Evolutionary conservation across 306 rosid species (phyloP), one percentile per base, ranked within the genome.

Genomic region (Sophora flavescens): DNA sequence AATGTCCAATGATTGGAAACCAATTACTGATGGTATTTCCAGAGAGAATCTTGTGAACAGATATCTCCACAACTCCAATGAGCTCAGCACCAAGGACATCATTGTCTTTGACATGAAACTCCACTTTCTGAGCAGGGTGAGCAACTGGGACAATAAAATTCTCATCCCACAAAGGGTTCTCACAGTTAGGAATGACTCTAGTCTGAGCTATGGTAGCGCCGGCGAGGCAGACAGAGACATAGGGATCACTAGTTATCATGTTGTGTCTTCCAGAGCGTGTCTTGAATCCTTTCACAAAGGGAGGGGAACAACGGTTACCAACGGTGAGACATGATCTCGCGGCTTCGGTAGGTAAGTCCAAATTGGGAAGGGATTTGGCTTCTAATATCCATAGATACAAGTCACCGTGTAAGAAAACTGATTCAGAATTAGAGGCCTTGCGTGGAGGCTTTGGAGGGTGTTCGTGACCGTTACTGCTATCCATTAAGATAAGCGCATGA

Each of bases 121-220:
- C 91, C 4, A 91, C 54, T 70, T 88, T 81, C 6, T 5, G 68
- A 52, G 56, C 83, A 56, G 91, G 87, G 67, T 91, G 96, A 68
- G 96, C 96, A 11, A 91, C 93, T 2, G 91, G 90, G 3, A 91
- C 88, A 63, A 78, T 1, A 74, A 87, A 91, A 69, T 83, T 87
- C 68, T 91, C 91, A 12, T 87, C 90, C 96, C 96, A 91, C 26
- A 76, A 56, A 50, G 96, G 96, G 64, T 91, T 84, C 56, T 91
- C 96, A 9, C 75, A 79, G 76, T 88, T 87, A 1, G 84, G 51
- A 60, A 88, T 87, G 1, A 91, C 87, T 78, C 91, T 81, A 5
- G 93, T 88, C 60, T 82, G 90, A 60, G 91, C 96, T 41, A 91
- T 76, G 44, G 96, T 88, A 5, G 96, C 96, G 9, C 90, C 93